phyloP scores from a whole-genome alignment of 306 rosid genomes.

The Vicia sativa region DNA sequence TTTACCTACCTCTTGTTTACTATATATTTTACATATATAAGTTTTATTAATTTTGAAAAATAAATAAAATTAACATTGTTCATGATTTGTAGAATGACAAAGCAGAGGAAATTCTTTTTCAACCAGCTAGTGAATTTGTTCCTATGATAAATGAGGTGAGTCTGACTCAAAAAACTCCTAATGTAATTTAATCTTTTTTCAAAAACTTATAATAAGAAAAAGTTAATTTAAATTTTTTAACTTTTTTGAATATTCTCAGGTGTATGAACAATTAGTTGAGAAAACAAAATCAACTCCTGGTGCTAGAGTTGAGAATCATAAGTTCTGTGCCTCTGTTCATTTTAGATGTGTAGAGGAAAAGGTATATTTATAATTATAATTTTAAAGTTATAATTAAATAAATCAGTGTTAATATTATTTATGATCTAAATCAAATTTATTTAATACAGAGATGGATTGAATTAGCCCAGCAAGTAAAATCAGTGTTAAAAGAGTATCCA shows the following conservation, averaged over 20 bases:
- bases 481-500: conserved; percentile 82
- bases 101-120: conserved; percentile 69
- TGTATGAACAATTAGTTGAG: conserved; percentile 59
- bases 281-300: conserved; percentile 77
- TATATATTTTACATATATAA: background rate
- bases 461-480: conserved; percentile 73
- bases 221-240: background rate
- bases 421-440: conserved; percentile 20
- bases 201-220: background rate
- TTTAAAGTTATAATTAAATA: background rate
- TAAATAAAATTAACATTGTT: background rate
- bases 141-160: conserved; percentile 87
- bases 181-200: background rate
- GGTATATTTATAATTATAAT: conserved; percentile 41
- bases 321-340: conserved; percentile 84
- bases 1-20: background rate
- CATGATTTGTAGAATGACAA: conserved; percentile 52
- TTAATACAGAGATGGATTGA: conserved; percentile 77
- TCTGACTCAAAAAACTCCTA: background rate
- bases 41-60: background rate
- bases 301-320: conserved; percentile 83
- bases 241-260: conserved; percentile 57
- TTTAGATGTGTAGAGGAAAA: conserved; percentile 94
- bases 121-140: conserved; percentile 84
- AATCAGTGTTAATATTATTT: background rate